These are phyloP conservation scores for Phyllosticta citribraziliensis DNA, from an alignment of 2,329 filamentous ascomycete genomes.

Conservation along the genomic window DNA sequence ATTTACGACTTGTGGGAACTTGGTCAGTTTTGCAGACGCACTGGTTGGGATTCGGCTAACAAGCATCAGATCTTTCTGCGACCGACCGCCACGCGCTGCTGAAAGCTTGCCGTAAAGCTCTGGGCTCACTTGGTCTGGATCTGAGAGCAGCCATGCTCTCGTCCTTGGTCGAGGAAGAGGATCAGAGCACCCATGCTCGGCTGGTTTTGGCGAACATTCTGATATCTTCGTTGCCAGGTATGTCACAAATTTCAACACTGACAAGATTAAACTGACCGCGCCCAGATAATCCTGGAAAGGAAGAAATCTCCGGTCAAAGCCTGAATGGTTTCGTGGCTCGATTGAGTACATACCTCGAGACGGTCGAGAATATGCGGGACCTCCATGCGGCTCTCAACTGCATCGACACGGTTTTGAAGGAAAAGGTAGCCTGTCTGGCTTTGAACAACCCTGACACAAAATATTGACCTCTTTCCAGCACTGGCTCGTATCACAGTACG, in stretches of 20 bases:
- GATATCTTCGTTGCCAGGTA: slow-evolving; percentile 7
- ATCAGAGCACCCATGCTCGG: not conserved
- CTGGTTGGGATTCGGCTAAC: not conserved
- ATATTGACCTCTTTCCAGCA: slow-evolving; percentile 15
- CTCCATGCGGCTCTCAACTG: slow-evolving; percentile 11
- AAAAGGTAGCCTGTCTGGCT: slow-evolving; percentile 1
- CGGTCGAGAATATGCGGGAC: not conserved
- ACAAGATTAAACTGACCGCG: not conserved
- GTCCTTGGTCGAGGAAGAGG: slow-evolving; percentile 1
- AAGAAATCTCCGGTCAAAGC: not conserved
- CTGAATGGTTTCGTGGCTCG: slow-evolving; percentile 2
- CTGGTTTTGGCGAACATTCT: slow-evolving; percentile 5
- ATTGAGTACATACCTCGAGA: slow-evolving; percentile 3
- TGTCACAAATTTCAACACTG: not conserved
- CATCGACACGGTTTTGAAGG: slow-evolving; percentile 21
- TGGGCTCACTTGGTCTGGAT: slow-evolving; percentile 1
- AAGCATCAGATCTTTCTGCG: slow-evolving; percentile 2
- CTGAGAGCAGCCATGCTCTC: slow-evolving; percentile 2
- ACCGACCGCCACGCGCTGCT: slow-evolving; percentile 6
- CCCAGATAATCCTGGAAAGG: slow-evolving; percentile 5
- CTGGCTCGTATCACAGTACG: slow-evolving; percentile 34
- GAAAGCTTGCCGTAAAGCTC: slow-evolving; percentile 1
- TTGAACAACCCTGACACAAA: not conserved
- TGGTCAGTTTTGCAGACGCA: not conserved
- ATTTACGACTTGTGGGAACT: slow-evolving; percentile 5